These are phyloP conservation scores for Sarcocystis neurona DNA, from an alignment of 169 alveolate species.

Conservation along the genomic window DNA sequence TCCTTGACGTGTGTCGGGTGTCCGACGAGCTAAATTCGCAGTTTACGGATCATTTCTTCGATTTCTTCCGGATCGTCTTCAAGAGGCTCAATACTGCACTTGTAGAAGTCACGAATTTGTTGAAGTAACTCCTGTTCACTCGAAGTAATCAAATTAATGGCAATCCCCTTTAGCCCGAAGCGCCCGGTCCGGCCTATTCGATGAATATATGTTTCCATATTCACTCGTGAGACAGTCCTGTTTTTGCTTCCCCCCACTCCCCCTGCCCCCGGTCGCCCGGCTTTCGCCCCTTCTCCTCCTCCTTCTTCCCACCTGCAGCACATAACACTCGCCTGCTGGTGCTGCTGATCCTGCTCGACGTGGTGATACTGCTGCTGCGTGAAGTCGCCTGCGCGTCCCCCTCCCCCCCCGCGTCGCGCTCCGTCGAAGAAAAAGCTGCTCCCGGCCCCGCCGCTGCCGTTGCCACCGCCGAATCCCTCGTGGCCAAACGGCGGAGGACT, in stretches of 20 bases:
- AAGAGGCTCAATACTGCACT: slow-evolving; percentile 23
- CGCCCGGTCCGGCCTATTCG: slow-evolving; percentile 99
- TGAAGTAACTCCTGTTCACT: slow-evolving; percentile 30
- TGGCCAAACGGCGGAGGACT: no score
- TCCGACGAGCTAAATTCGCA: no score
- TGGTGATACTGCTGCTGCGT: background rate
- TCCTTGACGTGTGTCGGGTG: no score
- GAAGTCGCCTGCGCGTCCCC: background rate
- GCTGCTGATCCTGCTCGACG: background rate
- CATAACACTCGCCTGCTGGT: background rate
- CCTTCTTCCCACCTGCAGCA: background rate
- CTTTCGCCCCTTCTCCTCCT: no score
- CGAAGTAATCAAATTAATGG: slow-evolving; percentile 85
- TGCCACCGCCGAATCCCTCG: no score
- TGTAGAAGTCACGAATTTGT: slow-evolving; percentile 46
- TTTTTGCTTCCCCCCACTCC: no score
- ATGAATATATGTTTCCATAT: slow-evolving; percentile 91
- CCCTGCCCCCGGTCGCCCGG: no score
- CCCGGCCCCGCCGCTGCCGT: no score
- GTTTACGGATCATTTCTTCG: slow-evolving; percentile 36
- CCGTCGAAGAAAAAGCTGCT: no score
- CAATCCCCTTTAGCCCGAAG: slow-evolving; percentile 95
- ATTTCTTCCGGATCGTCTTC: slow-evolving; percentile 34
- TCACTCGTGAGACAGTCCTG: background rate
- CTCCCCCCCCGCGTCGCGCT: slow-evolving; percentile 22